Percentiles rank a stretch among this genome's conserved stretches.
These are phyloP conservation scores for Amanita rimosa DNA, from an alignment of 768 basidiomycete species.

Conservation along the genomic window DNA sequence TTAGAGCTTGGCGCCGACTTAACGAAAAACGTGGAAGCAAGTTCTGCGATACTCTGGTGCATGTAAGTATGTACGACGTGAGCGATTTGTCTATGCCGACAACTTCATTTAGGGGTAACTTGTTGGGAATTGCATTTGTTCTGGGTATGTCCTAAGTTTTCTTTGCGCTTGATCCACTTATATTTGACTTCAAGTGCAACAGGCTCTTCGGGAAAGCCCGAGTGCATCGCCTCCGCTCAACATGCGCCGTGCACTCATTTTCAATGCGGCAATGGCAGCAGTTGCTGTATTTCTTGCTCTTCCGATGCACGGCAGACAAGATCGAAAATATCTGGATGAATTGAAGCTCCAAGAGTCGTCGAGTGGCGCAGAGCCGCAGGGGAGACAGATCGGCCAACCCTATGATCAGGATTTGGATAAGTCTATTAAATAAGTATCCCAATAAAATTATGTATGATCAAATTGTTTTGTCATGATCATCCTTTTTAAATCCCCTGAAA, in stretches of 20 bases:
- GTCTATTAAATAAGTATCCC: background rate
- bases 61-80: constrained; percentile 32
- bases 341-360: constrained; percentile 20
- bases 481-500: constrained; percentile 67
- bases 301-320: constrained; percentile 49
- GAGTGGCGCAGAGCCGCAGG: constrained; percentile 1
- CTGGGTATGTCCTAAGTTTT: constrained; percentile 29
- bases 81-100: background rate
- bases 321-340: constrained; percentile 52
- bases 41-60: constrained; percentile 70
- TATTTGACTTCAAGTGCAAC: constrained; percentile 35
- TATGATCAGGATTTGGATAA: background rate
- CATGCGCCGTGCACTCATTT: constrained; percentile 58
- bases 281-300: constrained; percentile 29
- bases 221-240: constrained; percentile 60
- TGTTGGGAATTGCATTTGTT: constrained; percentile 50
- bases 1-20: constrained; percentile 75
- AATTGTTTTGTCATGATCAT: background rate
- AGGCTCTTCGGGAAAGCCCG: constrained; percentile 52
- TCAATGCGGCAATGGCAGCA: constrained; percentile 45
- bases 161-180: background rate
- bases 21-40: constrained; percentile 69
- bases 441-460: background rate
- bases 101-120: constrained; percentile 39
- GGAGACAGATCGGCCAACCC: background rate